These are phyloP conservation scores for Carex parvula DNA, from an alignment of 176 grass and related monocot genomes.

Conservation along the genomic window DNA sequence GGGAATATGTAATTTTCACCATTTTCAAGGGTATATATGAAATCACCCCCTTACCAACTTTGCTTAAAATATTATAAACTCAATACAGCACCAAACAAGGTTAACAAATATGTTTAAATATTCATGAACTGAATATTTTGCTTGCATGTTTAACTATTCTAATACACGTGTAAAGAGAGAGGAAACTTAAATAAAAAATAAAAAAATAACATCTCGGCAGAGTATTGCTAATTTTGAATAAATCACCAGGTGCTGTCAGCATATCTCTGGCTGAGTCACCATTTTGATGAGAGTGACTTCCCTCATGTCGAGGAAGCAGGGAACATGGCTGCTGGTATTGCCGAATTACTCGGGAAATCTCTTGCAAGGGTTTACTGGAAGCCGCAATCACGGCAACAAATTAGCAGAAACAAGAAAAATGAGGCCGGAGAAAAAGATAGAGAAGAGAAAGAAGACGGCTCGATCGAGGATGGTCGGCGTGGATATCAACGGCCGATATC, in stretches of 20 bases:
- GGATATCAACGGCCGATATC: conserved; percentile 37
- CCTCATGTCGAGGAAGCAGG: conserved; percentile 80
- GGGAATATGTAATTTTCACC: too few species aligned
- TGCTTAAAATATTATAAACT: neutral
- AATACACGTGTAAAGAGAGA: neutral
- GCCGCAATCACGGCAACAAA: conserved; percentile 70
- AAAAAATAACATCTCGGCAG: neutral
- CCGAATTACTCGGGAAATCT: conserved; percentile 73
- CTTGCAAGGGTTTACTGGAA: conserved; percentile 81
- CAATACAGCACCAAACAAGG: neutral
- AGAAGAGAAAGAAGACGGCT: conserved; percentile 30
- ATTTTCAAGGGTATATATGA: too few species aligned
- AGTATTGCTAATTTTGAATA: conserved; percentile 69
- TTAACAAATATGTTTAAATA: neutral
- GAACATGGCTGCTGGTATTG: conserved; percentile 70
- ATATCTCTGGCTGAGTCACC: conserved; percentile 87
- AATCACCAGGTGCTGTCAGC: conserved; percentile 90
- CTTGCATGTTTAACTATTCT: neutral
- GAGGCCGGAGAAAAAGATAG: conserved; percentile 8
- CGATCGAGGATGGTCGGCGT: conserved; percentile 25
- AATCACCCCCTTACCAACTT: too few species aligned
- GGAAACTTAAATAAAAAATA: neutral
- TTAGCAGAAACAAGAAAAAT: conserved; percentile 27
- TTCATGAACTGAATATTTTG: neutral
- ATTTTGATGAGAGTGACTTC: conserved; percentile 80